These are phyloP conservation scores for Aureobasidium subglaciale DNA, from an alignment of 2,329 filamentous ascomycete species.

Conservation along the genomic window DNA sequence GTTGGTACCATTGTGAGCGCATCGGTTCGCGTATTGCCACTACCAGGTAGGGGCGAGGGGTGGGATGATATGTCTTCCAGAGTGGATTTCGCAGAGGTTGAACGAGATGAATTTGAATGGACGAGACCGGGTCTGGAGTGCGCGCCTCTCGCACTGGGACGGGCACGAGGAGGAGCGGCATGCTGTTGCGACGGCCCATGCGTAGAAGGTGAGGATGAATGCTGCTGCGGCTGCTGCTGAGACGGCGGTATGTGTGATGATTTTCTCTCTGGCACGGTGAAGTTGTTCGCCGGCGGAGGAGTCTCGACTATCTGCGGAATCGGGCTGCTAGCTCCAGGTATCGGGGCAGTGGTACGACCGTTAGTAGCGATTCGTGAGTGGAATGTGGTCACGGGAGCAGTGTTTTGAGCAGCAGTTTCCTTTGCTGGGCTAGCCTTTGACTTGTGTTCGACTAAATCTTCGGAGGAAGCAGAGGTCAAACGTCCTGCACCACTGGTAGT, in stretches of 20 bases:
- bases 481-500: slow-evolving; percentile 25
- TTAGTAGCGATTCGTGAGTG: slow-evolving; percentile 51
- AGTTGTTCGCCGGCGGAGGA: slow-evolving; percentile 32
- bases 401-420: slow-evolving; percentile 19
- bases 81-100: slow-evolving; percentile 27
- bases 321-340: slow-evolving; percentile 40
- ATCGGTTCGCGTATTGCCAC: slow-evolving; percentile 62
- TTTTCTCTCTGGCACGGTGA: slow-evolving; percentile 44
- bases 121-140: slow-evolving; percentile 26
- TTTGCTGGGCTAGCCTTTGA: not conserved
- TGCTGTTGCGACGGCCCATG: slow-evolving; percentile 25
- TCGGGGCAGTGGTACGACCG: slow-evolving; percentile 47
- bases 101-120: slow-evolving; percentile 29
- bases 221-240: not conserved
- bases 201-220: not conserved
- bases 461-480: slow-evolving; percentile 21
- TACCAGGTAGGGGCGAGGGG: slow-evolving; percentile 63
- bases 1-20: slow-evolving; percentile 75
- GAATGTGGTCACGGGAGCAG: slow-evolving; percentile 38
- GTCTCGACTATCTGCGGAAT: slow-evolving; percentile 62
- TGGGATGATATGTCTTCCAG: slow-evolving; percentile 59
- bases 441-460: slow-evolving; percentile 21
- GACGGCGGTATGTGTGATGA: slow-evolving; percentile 35
- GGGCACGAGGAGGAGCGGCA: slow-evolving; percentile 1
- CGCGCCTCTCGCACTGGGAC: slow-evolving; percentile 27